Base-by-base conservation (phyloP, 176 grass and related monocot genomes). In the Avena eriantha region DNA sequence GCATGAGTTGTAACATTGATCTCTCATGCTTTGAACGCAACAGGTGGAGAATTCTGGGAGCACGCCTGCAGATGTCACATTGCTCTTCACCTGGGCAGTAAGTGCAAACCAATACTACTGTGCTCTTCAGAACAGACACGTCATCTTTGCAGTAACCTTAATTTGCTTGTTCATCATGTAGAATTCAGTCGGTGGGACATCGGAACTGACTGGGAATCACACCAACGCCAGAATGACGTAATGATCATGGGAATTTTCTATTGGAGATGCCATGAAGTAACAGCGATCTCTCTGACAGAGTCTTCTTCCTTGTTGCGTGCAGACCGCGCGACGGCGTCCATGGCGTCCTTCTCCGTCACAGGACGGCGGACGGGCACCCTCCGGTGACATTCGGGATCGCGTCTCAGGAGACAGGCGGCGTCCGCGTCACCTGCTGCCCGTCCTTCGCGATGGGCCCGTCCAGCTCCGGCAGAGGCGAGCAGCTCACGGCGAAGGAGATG, bases 81-180 rank as follows among this genome's bases (percentile, higher is more conserved):
- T 94, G 86, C 89, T 94, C 54, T 94, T 94, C 85, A 88, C 92
- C 57, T 94, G 92, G 92, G 86, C 92, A 45, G 92, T 94, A 94
- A 87, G 92, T 94, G 17, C 50, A 84, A 65, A 19, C 41, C 31
- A 87, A 48, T 41, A 79, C 55, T 41, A 79, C 55, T 21, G 35
- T 45, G n/a, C 39, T 64, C 57, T 48, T 46, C 22, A 18, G n/a
- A 80, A 18, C 54, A 29, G 36, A 31, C 1, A 34, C n/a, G 19
- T 1, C 51, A 71, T 59, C 9, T 84, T 84, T 84, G 35, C 16
- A 54, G 8, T 34, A 5, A 71, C 49, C 22, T 33, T 76, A 19
- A 5, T 76, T 90, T 36, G 14, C 36, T 70, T n/a, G 53, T 59
- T 90, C 24, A 10, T 63, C 29, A 14, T 82, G 58, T 70, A 94